These are phyloP conservation scores for Colletotrichum salicis DNA, from an alignment of 2,329 filamentous ascomycete species.

Conservation along the genomic window DNA sequence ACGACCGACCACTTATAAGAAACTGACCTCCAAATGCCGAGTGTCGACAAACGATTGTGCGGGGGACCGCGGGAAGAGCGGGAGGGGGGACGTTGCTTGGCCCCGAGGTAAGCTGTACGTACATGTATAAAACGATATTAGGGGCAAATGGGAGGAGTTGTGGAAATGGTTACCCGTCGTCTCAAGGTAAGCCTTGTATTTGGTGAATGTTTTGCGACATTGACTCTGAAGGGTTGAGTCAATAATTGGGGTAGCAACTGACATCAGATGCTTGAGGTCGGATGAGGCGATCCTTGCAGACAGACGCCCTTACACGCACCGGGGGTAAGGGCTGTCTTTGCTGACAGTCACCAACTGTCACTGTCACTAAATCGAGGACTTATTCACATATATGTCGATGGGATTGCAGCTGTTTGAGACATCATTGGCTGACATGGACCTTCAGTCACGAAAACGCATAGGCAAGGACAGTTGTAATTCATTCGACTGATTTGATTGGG, in stretches of 20 bases:
- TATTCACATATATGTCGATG: no score
- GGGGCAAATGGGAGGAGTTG: neutral
- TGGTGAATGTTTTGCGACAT: neutral
- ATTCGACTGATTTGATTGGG: neutral
- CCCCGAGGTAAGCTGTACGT: neutral
- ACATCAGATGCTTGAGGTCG: neutral
- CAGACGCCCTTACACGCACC: neutral
- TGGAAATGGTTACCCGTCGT: neutral
- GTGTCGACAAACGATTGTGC: neutral
- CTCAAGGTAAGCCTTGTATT: neutral
- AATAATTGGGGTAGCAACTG: neutral
- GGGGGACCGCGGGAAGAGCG: neutral
- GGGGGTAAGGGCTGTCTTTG: neutral
- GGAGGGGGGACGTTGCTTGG: neutral
- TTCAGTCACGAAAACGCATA: neutral
- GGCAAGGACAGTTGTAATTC: neutral
- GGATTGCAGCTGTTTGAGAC: no score
- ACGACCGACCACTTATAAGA: neutral
- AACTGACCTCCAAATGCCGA: neutral
- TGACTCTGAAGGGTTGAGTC: neutral
- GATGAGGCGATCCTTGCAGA: neutral
- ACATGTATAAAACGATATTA: neutral
- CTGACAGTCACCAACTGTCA: neutral
- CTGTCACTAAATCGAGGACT: neutral
- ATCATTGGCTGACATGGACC: neutral